Percentiles rank a stretch among this genome's conserved stretches.
Conservation (phyloP, 2,329 filamentous ascomycete species). For the Lizonia empirigonia region DNA sequence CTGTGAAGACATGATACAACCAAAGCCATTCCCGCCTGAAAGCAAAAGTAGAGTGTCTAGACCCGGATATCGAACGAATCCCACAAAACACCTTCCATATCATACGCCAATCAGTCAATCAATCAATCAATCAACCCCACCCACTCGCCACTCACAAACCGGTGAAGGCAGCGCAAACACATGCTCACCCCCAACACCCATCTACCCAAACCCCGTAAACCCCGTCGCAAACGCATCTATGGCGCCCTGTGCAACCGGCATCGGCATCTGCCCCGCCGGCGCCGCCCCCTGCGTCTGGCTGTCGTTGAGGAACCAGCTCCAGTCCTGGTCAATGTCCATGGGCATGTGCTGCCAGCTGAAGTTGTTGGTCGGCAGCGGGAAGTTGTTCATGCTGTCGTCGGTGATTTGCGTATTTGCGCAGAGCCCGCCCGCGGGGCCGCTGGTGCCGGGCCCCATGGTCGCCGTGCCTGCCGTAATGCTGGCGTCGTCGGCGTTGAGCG, state of each 20-base stretch:
- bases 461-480: neutral
- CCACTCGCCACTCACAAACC: no score
- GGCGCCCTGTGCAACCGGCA: neutral
- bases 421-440: neutral
- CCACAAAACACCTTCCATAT: neutral
- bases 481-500: slow-evolving; percentile 23
- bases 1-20: no score
- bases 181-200: neutral
- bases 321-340: slow-evolving; percentile 51
- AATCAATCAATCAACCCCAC: no score
- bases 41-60: slow-evolving; percentile 8
- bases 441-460: neutral
- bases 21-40: neutral
- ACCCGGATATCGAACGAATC: neutral
- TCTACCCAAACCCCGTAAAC: slow-evolving; percentile 11
- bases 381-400: slow-evolving; percentile 40
- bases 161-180: no score
- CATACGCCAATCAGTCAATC: no score
- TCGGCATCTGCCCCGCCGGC: neutral
- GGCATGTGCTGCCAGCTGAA: slow-evolving; percentile 49
- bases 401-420: slow-evolving; percentile 31
- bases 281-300: slow-evolving; percentile 18
- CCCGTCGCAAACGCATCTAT: slow-evolving; percentile 6
- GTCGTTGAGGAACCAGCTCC: slow-evolving; percentile 50
- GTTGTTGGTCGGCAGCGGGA: slow-evolving; percentile 43